Evolutionary conservation across 2,329 filamentous ascomycete species (phyloP).

Genomic region (Fusarium palustre): DNA sequence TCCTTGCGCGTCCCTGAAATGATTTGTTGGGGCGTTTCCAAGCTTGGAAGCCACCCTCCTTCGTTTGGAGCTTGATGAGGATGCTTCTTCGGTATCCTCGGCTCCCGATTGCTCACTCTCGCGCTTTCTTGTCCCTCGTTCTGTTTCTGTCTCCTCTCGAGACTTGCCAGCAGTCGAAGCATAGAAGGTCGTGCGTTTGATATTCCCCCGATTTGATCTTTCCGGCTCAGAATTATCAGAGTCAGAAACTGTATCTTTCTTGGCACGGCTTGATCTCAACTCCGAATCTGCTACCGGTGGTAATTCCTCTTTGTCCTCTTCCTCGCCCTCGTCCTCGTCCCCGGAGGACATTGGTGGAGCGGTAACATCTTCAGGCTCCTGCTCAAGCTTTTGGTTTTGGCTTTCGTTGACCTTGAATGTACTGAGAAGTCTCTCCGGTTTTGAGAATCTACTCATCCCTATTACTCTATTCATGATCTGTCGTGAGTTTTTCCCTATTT

Average conservation of each 20-base stretch:
- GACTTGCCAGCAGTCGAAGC: slow-evolving; percentile 1
- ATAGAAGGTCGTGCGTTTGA: slow-evolving; percentile 52
- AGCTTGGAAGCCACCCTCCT: slow-evolving; percentile 15
- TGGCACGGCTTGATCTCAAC: not conserved
- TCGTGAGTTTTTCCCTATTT: not conserved
- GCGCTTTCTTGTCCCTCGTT: slow-evolving; percentile 12
- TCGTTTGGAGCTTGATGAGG: slow-evolving; percentile 33
- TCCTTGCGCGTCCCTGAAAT: slow-evolving; percentile 41
- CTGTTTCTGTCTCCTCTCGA: slow-evolving; percentile 2
- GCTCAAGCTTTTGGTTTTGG: slow-evolving; percentile 25
- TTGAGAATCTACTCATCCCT: slow-evolving; percentile 41
- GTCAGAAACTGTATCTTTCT: not conserved
- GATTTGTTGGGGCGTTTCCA: slow-evolving; percentile 35
- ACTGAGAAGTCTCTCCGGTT: slow-evolving; percentile 34
- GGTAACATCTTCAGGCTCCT: slow-evolving; percentile 33
- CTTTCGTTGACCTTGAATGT: slow-evolving; percentile 5
- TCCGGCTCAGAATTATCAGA: slow-evolving; percentile 48
- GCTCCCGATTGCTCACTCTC: not conserved
- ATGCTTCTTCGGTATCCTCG: slow-evolving; percentile 1
- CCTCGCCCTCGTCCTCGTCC: slow-evolving; percentile 48
- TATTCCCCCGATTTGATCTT: slow-evolving; percentile 45
- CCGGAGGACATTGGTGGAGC: slow-evolving; percentile 49
- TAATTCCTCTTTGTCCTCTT: slow-evolving; percentile 38
- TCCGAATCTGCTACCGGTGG: slow-evolving; percentile 4
- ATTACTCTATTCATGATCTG: slow-evolving; percentile 22